Conservation (phyloP, 2,329 filamentous ascomycete genomes). For the Endothia cerciana region DNA sequence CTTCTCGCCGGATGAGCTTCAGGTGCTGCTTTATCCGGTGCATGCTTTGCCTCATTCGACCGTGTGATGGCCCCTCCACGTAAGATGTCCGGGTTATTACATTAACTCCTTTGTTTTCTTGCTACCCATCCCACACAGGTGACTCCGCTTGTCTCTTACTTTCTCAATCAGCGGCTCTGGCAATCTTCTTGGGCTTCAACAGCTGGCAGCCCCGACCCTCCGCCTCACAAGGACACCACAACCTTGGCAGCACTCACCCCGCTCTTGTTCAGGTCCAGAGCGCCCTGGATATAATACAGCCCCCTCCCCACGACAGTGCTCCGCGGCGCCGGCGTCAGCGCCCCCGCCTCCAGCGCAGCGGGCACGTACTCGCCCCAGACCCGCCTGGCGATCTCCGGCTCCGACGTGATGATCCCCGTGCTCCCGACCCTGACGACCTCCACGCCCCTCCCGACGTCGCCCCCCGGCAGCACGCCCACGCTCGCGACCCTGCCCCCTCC, state of each 20-base stretch:
- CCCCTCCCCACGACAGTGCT: conserved; percentile 36
- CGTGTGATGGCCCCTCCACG: no score
- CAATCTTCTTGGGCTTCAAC: no score
- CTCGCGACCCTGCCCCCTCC: conserved; percentile 15
- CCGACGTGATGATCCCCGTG: conserved; percentile 11
- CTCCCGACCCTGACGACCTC: conserved; percentile 14
- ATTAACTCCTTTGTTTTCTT: no score
- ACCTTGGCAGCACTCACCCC: conserved; percentile 45
- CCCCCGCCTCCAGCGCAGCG: conserved; percentile 34
- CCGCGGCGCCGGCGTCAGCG: conserved; percentile 34
- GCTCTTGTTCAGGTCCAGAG: conserved; percentile 36
- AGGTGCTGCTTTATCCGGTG: no score
- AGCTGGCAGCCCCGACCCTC: no score
- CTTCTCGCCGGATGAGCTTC: neutral
- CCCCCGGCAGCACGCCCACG: conserved; percentile 16
- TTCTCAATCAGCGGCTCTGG: no score
- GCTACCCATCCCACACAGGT: no score
- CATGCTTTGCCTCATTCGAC: no score
- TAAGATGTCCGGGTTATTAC: no score
- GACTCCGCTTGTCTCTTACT: no score
- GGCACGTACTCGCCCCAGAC: conserved; percentile 34
- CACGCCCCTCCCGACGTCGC: neutral
- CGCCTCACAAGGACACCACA: conserved; percentile 35
- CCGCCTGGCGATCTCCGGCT: conserved; percentile 14
- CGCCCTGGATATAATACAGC: conserved; percentile 37